Evolutionary conservation across 345 rosid species (phyloP).

Genomic region (Abelmoschus esculentus): DNA sequence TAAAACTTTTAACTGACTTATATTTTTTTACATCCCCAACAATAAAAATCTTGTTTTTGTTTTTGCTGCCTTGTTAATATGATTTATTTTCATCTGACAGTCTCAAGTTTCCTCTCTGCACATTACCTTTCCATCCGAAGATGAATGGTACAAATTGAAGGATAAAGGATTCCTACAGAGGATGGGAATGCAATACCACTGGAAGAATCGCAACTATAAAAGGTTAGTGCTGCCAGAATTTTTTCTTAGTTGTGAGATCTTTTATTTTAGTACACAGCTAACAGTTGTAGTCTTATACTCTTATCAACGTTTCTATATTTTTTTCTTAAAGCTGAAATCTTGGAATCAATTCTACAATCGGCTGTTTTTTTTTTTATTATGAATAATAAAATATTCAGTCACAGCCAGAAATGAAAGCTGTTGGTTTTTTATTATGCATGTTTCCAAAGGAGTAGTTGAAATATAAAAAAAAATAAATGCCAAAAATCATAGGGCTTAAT

Average conservation of each 20-base stretch:
- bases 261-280: not conserved
- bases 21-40: not conserved
- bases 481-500: not conserved
- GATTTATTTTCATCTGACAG: slow-evolving; percentile 30
- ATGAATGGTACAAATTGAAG: slow-evolving; percentile 60
- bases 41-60: slow-evolving; percentile 1
- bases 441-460: not conserved
- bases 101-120: slow-evolving; percentile 77
- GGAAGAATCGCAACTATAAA: slow-evolving; percentile 80
- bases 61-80: slow-evolving; percentile 3
- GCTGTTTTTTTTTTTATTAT: not conserved
- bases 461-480: not conserved
- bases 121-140: slow-evolving; percentile 74
- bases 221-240: slow-evolving; percentile 31
- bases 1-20: not conserved
- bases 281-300: not conserved
- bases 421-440: not conserved
- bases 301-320: not conserved
- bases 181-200: slow-evolving; percentile 94
- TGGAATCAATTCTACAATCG: not conserved
- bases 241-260: not conserved
- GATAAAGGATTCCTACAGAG: slow-evolving; percentile 75
- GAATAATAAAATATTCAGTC: not conserved
- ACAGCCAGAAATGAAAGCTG: not conserved
- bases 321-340: not conserved